Evolutionary conservation across 352 stramenopile species (phyloP), one percentile per base, ranked within the genome.

Genomic region (Phytophthora meadii): DNA sequence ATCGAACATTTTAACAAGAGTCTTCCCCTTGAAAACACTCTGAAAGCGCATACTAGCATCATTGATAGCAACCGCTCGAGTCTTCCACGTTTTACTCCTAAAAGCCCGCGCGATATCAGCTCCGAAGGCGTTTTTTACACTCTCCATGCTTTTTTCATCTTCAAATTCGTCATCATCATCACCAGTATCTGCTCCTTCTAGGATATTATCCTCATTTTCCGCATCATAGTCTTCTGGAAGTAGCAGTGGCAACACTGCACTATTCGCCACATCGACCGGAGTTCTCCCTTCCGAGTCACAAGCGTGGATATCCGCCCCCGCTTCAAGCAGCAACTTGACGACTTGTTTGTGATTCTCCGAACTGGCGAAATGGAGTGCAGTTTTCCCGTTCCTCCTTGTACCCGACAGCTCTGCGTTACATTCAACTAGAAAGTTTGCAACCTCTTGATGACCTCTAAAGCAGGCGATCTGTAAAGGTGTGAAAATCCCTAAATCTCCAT

Each of bases 371-470:
- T 93, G 84, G 15, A 95, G 52, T 2, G 87, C 68, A 10, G 84
- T 93, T 46, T 90, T 89, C n/a, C 82, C 82, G 54, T 95, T 92
- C 1, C 83, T 65, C 1, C 79, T 55, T 1, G 82, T 88, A 3
- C 84, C 87, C 0, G 75, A 81, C 5, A 95, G 49, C 27, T 91
- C 81, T 0, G 87, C 87, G 37, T 95, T 95, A 71, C 84, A 95
- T 46, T 95, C 87, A 8, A 93, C 82, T 2, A 93, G 60, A 64
- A 95, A 95, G 25, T 87, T 90, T 15, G 87, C 80, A 15, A 93
- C 61, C 6, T 70, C 76, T 52, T 88, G 77, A 54, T 92, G 79
- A 22, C 87, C 87, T 28, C 83, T 82, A 68, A 93, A 93, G 49
- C 79, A 82, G 8, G 87, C 84, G 34, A 92, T 92, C 60, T 95